Base-by-base conservation (phyloP, 2,329 filamentous ascomycete genomes). In the Ophiostoma populinum region DNA sequence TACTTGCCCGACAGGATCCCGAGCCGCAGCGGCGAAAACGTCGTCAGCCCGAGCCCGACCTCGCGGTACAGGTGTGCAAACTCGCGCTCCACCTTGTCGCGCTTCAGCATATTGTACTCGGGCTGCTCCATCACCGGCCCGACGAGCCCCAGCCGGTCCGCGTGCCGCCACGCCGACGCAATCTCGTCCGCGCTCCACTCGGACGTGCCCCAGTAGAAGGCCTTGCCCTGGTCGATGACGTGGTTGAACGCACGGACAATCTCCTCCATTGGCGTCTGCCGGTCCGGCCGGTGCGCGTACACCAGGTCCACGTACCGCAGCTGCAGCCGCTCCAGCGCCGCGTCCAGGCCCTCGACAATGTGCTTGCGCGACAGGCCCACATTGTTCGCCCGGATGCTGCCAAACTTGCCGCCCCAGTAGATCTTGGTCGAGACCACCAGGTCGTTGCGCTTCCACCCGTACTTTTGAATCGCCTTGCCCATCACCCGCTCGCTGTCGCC, bases 161-260 rank as follows among this genome's bases (percentile, higher is more conserved):
- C 71, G 41, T 58, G 68, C 51, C 41, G 67, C 52, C 68, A 70
- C 1, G 75, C 75, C 42, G 70, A 61, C 7, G 67, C 63, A 46
- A 80, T 78, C 56, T 80, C 73, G 44, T 71, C 66, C 16, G 75
- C 72, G 39, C 60, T 63, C 75, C 75, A 80, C 52, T 79, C 73
- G 2, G 70, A 76, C 1, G 75, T 80, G 26, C 74, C 75, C 75
- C 75, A 80, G 59, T 80, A 80, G 43, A 80, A 63, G 1, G 73
- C 71, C 56, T 77, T 72, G 38, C 77, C 69, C 68, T 55, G 73
- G 70, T 55, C 69, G 44, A 58, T 67, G 42, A 54, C 53, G 49
- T 57, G 57, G 45, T 52, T 62, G 51, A 58, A 64, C 40, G 52
- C 62, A 44, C 60, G 63, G 35, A 77, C 71, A 26, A 70, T 67